These are phyloP conservation scores for Agarophyton chilense DNA, from an alignment of 23 red algal genomes.

Conservation along the genomic window DNA sequence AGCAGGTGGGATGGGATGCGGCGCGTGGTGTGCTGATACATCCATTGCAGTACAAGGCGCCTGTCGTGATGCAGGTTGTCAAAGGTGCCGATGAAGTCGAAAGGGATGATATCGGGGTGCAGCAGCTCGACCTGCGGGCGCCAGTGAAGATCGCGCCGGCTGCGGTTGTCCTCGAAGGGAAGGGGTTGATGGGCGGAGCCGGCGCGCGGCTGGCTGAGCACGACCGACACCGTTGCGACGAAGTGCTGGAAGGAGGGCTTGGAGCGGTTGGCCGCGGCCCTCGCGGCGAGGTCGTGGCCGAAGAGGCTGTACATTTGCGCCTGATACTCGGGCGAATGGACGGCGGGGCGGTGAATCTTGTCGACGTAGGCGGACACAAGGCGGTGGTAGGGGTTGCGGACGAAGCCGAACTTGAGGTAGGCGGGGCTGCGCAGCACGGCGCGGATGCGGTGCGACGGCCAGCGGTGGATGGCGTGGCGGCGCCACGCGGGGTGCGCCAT, in stretches of 20 bases:
- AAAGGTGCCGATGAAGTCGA: constrained; percentile 74
- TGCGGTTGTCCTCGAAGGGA: constrained; percentile 37
- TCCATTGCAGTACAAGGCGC: constrained; percentile 47
- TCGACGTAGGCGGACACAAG: constrained; percentile 74
- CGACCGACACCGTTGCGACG: constrained; percentile 11
- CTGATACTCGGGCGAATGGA: constrained; percentile 57
- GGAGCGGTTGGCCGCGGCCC: constrained; percentile 10
- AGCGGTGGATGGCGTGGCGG: neutral
- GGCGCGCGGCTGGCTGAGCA: constrained; percentile 1
- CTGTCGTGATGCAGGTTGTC: constrained; percentile 61
- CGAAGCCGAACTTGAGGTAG: constrained; percentile 87
- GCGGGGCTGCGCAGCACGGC: constrained; percentile 13
- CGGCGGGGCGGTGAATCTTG: constrained; percentile 41
- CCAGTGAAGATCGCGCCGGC: constrained; percentile 73
- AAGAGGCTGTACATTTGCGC: constrained; percentile 59
- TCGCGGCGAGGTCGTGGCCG: neutral
- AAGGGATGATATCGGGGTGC: constrained; percentile 74
- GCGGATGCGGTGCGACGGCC: neutral
- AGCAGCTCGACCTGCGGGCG: constrained; percentile 69
- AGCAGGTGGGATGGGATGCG: neutral
- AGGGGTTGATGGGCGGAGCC: neutral
- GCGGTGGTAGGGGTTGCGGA: constrained; percentile 70
- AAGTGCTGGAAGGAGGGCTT: constrained; percentile 43
- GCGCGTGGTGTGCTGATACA: constrained; percentile 58
- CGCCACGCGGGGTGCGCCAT: constrained; percentile 50